phyloP scores from a whole-genome alignment of 2,329 filamentous ascomycete species.

The Pyricularia grisea region DNA sequence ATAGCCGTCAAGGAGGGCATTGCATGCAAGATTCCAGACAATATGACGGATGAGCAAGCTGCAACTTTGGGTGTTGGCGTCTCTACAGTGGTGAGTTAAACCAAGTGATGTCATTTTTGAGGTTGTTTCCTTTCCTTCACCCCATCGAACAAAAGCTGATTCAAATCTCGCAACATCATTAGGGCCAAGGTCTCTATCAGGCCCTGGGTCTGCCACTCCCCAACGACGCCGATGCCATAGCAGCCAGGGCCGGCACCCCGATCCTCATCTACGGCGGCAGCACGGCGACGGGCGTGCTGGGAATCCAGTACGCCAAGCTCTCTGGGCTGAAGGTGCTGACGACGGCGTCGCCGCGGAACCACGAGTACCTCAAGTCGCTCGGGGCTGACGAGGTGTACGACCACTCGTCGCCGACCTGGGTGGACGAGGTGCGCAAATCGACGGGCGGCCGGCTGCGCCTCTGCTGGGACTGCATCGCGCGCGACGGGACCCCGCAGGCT shows the following conservation, averaged over 20 bases:
- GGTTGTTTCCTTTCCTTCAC: neutral
- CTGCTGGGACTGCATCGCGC: slow-evolving; percentile 27
- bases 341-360: slow-evolving; percentile 28
- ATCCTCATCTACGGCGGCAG: slow-evolving; percentile 38
- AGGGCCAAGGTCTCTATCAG: slow-evolving; percentile 39
- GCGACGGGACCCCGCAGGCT: slow-evolving; percentile 16
- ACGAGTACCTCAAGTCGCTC: slow-evolving; percentile 26
- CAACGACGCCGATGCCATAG: slow-evolving; percentile 6
- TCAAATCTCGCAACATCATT: neutral
- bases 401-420: slow-evolving; percentile 23
- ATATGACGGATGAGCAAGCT: slow-evolving; percentile 35
- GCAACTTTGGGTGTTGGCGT: slow-evolving; percentile 30
- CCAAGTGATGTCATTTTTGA: neutral
- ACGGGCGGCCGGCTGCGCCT: slow-evolving; percentile 14
- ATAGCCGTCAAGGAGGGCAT: slow-evolving; percentile 27
- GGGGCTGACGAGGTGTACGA: slow-evolving; percentile 38
- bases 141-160: neutral
- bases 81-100: slow-evolving; percentile 26
- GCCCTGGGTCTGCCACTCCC: slow-evolving; percentile 30
- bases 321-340: slow-evolving; percentile 28
- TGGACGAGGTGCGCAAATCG: slow-evolving; percentile 13
- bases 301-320: slow-evolving; percentile 32
- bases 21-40: slow-evolving; percentile 33
- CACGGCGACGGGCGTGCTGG: slow-evolving; percentile 46
- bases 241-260: slow-evolving; percentile 21